phyloP scores from a whole-genome alignment of 768 basidiomycete genomes.

The Mycena venus region DNA sequence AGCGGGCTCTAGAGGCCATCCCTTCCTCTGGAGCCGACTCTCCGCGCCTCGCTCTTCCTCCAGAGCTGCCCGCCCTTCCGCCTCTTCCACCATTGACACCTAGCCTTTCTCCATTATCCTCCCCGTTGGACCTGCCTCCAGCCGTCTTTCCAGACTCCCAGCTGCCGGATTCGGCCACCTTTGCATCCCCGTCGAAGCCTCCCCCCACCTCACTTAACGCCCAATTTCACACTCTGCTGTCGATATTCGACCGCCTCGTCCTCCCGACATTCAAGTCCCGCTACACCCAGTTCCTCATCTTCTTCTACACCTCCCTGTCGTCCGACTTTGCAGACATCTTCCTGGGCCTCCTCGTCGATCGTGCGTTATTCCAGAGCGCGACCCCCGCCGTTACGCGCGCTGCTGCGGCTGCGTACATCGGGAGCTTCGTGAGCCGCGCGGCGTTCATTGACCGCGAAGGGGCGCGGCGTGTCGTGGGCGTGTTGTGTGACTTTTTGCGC shows the following conservation, averaged over 20 bases:
- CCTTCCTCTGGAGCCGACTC: conserved; percentile 34
- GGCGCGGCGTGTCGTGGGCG: conserved; percentile 78
- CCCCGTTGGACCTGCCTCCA: conserved; percentile 41
- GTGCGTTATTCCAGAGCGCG: conserved; percentile 74
- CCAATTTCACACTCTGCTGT: conserved; percentile 90
- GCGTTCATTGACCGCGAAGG: conserved; percentile 84
- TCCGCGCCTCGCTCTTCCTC: conserved; percentile 28
- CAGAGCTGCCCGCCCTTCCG: conserved; percentile 52
- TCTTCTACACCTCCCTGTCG: conserved; percentile 95
- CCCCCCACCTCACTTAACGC: conserved; percentile 54
- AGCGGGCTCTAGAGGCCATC: conserved; percentile 55
- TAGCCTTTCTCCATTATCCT: conserved; percentile 29
- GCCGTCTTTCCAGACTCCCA: conserved; percentile 39
- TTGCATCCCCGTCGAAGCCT: conserved; percentile 29
- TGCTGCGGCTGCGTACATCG: conserved; percentile 95
- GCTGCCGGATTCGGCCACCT: conserved; percentile 16
- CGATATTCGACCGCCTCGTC: conserved; percentile 94
- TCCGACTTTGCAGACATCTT: conserved; percentile 92
- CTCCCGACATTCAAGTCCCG: conserved; percentile 97
- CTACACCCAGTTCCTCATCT: conserved; percentile 96
- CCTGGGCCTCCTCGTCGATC: conserved; percentile 93
- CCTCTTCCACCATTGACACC: conserved; percentile 43
- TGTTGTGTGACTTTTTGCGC: conserved; percentile 90
- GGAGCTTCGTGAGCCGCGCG: conserved; percentile 91
- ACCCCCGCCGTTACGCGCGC: conserved; percentile 85